phyloP scores from a whole-genome alignment of 2,329 filamentous ascomycete genomes.

The Penicillium nordicum region DNA sequence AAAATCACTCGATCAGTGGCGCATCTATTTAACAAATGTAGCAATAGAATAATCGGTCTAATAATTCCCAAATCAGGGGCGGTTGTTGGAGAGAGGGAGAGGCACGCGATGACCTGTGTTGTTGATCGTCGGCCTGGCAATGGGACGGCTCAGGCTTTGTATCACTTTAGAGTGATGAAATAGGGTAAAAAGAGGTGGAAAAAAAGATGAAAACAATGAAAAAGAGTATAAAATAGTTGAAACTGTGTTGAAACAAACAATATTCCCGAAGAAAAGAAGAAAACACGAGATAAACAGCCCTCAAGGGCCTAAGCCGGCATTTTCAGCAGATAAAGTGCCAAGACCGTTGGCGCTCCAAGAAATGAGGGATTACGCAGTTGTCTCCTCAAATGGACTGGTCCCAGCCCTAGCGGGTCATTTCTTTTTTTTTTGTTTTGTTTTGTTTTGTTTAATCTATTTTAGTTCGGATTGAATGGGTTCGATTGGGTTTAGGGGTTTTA shows the following conservation, averaged over 20 bases:
- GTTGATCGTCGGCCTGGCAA: conserved; percentile 25
- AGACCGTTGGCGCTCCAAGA: conserved; percentile 4
- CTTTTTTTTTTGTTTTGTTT: too few species aligned
- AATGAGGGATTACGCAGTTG: conserved; percentile 10
- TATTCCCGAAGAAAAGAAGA: background rate
- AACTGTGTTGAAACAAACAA: background rate
- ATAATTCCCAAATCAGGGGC: conserved; percentile 3
- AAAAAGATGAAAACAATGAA: background rate
- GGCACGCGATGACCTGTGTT: conserved; percentile 14
- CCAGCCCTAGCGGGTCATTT: background rate
- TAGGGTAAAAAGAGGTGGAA: background rate
- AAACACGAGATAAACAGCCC: background rate
- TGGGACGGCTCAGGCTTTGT: background rate
- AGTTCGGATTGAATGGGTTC: too few species aligned
- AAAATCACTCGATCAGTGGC: conserved; percentile 3
- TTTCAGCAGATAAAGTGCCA: background rate
- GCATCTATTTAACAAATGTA: conserved; percentile 4
- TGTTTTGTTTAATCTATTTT: too few species aligned
- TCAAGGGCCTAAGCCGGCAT: background rate
- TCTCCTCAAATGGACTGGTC: background rate
- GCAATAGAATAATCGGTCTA: background rate
- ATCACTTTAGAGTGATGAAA: background rate
- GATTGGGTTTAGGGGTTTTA: background rate
- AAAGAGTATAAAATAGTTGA: background rate
- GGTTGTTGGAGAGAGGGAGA: conserved; percentile 1